Evolutionary conservation across 2,329 filamentous ascomycete species (phyloP), one percentile per base, ranked within the genome.

Genomic region (Leptodontidium sp.): DNA sequence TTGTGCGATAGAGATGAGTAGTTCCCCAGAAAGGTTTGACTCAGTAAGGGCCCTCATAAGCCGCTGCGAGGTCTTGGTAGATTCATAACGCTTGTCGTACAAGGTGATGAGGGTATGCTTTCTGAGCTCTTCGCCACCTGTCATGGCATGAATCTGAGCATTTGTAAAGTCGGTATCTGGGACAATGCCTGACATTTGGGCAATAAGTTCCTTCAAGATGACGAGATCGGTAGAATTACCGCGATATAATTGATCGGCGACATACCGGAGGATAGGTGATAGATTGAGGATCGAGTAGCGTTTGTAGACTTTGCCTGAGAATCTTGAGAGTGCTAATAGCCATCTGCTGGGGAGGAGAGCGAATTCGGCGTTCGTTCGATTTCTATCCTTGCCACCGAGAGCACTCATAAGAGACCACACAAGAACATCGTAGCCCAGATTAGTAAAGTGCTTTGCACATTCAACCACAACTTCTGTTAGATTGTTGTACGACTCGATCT

Each of bases 381-480:
- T 90, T 75, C 89, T 84, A 64, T 86, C 84, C 72, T 89, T 88
- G 62, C 87, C 87, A 65, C 88, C 88, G 14, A 91, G 81, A 1
- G 89, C 89, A 76, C 90, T 97, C 80, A 99, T 88, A 55, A 99
- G 84, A 24, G 93, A 93, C 94, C 95, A 99, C 3, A 93, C 92
- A 55, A 99, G 84, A 40, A 97, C 93, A 79, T 99, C 96, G 78
- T 97, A 97, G 0, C 93, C 95, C 47, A 99, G 83, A 65, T 93
- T 90, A 1, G 95, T 97, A 75, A 98, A 98, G 78, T 98, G 98
- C 75, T 93, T 91, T 49, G 93, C 94, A 77, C 94, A 98, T 78
- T 98, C 94, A 15, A 98, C 94, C 70, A 99, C 93, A 5, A 93
- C 93, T 70, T 97, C 93, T 67, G 97, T 97, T 70, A 99, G 86